Evolutionary conservation across 192 early-diverging fungal genomes (phyloP).

Genomic region (Obelidium mucronatum): DNA sequence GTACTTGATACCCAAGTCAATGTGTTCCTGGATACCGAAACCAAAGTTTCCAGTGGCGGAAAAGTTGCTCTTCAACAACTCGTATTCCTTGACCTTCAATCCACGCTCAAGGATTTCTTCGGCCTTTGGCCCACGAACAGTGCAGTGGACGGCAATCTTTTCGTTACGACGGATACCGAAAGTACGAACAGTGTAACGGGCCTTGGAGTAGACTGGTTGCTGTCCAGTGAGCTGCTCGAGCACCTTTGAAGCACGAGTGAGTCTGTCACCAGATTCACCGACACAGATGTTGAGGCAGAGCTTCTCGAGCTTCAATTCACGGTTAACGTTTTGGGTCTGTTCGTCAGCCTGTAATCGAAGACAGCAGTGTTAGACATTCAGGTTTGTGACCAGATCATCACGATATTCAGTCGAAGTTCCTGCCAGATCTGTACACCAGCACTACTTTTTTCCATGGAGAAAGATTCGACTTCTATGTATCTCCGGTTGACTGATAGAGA

Average conservation of each 20-base stretch:
- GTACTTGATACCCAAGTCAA: conserved; percentile 99
- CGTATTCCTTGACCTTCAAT: conserved; percentile 99
- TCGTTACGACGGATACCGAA: conserved; percentile 99
- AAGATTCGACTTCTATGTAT: too few relatives aligned
- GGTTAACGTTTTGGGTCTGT: conserved; percentile 91
- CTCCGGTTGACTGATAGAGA: too few relatives aligned
- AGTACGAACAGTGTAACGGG: conserved; percentile 99
- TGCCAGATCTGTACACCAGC: too few relatives aligned
- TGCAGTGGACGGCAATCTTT: conserved; percentile 99
- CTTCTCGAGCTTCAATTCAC: conserved; percentile 98
- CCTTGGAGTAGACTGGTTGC: conserved; percentile 99
- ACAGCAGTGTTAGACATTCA: too few relatives aligned
- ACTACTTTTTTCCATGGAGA: too few relatives aligned
- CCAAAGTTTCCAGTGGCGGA: conserved; percentile 99
- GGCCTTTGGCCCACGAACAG: conserved; percentile 94
- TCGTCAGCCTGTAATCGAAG: conserved; percentile 63
- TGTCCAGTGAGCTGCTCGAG: conserved; percentile 99
- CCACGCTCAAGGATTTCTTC: conserved; percentile 99
- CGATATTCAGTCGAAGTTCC: too few relatives aligned
- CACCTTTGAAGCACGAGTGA: conserved; percentile 99
- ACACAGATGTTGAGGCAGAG: conserved; percentile 99
- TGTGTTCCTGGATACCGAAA: conserved; percentile 99
- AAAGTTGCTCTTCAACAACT: conserved; percentile 95
- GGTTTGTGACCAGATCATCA: too few relatives aligned
- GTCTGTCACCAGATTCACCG: conserved; percentile 98